Base-by-base conservation (phyloP, 2,329 filamentous ascomycete species). In the Leptographium flavum region DNA sequence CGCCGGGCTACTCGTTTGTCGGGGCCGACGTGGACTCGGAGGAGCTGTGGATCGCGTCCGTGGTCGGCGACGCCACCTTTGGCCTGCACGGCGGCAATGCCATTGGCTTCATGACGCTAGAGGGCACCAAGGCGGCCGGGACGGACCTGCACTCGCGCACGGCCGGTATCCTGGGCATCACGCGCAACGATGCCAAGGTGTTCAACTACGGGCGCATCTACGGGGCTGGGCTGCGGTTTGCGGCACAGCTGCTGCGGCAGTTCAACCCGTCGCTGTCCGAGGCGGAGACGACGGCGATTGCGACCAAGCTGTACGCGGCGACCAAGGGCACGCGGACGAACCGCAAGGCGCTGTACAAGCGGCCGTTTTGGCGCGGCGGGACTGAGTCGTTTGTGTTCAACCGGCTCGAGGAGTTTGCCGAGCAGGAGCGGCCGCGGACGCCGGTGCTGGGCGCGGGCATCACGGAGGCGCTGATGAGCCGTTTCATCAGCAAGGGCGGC, bases 191-290 rank as follows among this genome's bases (percentile, higher is more conserved):
- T 56, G 92, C 92, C 47, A 98, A 98, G 59, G 79, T 98, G 1
- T 98, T 98, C 70, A 98, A 98, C 60, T 98, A 98, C 55, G 93
- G 93, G 8, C 85, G 93, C 35, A 98, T 98, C 41, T 98, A 98
- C 57, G 93, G 92, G n/a, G 93, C 92, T 5, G 93, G 92, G 0
- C 67, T 96, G 42, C 94, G 87, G 54, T 98, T 98, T 58, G 92
- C 92, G 0, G 80, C 83, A 3, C 93, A 86, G 10, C 69, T 98
- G 2, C 73, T 98, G 2, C 78, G 88, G 8, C 92, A 96, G 57
- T 98, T 98, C 67, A 95, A 96, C 55, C 87, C 90, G 2, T 71
- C 66, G 19, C 67, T 98, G 30, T 82, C 82, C 0, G 92, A 96
- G 55, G 68, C 73, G 27, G 72, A 95, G 61, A 94, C 92, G 0